Base-by-base conservation (phyloP, 768 basidiomycete genomes). In the Termitomyces sp. region DNA sequence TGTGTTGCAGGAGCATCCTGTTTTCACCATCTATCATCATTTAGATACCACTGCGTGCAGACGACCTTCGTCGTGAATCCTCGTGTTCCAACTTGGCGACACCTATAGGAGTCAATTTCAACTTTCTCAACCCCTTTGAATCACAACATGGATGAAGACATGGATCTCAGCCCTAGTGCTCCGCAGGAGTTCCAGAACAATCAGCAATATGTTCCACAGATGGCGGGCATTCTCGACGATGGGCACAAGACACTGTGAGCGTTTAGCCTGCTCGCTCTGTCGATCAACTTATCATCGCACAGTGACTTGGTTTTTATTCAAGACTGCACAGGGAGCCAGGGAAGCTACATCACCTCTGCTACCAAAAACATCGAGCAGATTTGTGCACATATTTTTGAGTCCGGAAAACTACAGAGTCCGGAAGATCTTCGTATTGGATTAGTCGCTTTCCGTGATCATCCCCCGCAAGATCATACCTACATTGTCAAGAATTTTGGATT, bases 341-440 rank as follows among this genome's bases (percentile, higher is more conserved):
- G 89, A 34, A 88, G 85, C 67, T 93, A 93, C 73, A 94, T 93
- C 62, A 80, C 89, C n/a, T 91, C 91, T 45, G 94, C 94, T 19
- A 95, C 94, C 10, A 92, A 89, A 78, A 98, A 98, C 72, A 96
- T 98, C 72, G 89, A 94, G 67, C 83, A 90, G 68, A 98, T 98
- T 67, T 95, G 91, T 68, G 89, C 88, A 46, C 87, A 91, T 73
- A 98, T 98, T 61, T 91, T 91, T 73, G 89, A 94, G 73, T 94
- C 93, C 23, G 94, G 94, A 41, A 90, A 89, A 65, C 82, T 98
- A n/a, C 87, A 89, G 67, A 76, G 82, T 54, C 81, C 77, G 44
- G 94, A 96, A 65, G 95, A 97, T 70, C 82, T 96, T 21, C 84
- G 93, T 60, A 85, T 98, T 40, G 97, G 95, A 57, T 81, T 98